A percentile compares a stretch with the other conserved stretches of the same genome.
Evolutionary conservation across 768 basidiomycete species (phyloP).

Genomic region (Pulveroboletus frians): DNA sequence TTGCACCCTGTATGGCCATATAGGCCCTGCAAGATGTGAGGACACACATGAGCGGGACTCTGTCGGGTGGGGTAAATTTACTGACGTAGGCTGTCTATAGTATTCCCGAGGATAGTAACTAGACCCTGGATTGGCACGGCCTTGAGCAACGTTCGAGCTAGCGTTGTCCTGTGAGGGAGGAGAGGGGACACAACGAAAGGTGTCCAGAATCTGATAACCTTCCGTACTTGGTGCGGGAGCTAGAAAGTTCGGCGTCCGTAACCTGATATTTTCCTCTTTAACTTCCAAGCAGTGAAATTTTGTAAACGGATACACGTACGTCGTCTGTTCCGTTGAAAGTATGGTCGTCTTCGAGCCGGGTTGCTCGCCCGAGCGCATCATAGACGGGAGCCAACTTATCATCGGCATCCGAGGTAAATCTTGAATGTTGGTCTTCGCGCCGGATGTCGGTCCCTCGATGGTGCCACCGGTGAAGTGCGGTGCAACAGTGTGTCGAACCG

Average conservation of each 20-base stretch:
- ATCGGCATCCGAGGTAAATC: neutral
- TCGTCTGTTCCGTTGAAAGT: neutral
- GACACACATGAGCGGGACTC: constrained; percentile 1
- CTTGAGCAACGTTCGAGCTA: constrained; percentile 9
- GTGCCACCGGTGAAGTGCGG: constrained; percentile 5
- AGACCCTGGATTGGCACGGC: neutral
- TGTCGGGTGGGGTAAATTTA: neutral
- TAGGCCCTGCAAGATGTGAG: constrained; percentile 1
- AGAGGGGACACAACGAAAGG: neutral
- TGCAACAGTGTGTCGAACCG: neutral
- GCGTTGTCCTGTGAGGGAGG: neutral
- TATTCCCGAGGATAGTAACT: constrained; percentile 4
- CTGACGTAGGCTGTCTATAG: constrained; percentile 14
- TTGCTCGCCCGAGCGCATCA: constrained; percentile 1
- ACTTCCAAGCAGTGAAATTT: neutral
- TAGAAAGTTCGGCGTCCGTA: neutral
- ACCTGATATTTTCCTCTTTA: constrained; percentile 3
- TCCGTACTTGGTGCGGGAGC: neutral
- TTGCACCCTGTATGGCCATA: neutral
- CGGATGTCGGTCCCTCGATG: constrained; percentile 4
- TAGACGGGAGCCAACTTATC: constrained; percentile 1
- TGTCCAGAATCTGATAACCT: constrained; percentile 11
- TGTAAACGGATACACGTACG: constrained; percentile 10
- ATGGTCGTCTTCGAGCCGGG: constrained; percentile 2
- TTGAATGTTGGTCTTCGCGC: constrained; percentile 1